A percentile compares a stretch with the other conserved stretches of the same genome.
phyloP scores from a whole-genome alignment of 2,329 filamentous ascomycete species.

The Lasiodiplodia sp. region DNA sequence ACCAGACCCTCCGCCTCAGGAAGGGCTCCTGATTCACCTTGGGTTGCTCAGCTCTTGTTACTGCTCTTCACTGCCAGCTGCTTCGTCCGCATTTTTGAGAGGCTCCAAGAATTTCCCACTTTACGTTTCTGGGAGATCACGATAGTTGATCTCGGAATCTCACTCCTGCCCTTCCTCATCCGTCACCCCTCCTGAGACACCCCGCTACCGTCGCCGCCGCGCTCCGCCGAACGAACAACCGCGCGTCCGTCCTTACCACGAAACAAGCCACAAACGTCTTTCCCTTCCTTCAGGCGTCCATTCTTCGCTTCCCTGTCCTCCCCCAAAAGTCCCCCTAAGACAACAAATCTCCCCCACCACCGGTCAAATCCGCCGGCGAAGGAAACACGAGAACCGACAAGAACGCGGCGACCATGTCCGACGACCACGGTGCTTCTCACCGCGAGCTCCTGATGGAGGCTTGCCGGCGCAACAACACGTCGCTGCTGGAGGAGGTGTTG shows the following conservation, averaged over 20 bases:
- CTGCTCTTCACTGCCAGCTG: neutral
- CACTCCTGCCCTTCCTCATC: conserved; percentile 10
- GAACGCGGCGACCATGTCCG: conserved; percentile 12
- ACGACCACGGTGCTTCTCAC: conserved; percentile 76
- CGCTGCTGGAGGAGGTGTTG: conserved; percentile 80
- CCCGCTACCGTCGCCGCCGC: conserved; percentile 1
- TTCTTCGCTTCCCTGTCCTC: neutral
- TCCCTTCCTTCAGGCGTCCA: conserved; percentile 14
- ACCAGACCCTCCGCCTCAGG: conserved; percentile 10
- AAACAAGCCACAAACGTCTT: conserved; percentile 11
- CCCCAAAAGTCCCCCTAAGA: neutral
- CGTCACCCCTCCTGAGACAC: conserved; percentile 26
- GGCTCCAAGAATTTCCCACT: neutral
- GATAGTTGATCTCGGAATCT: neutral
- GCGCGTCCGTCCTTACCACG: conserved; percentile 7
- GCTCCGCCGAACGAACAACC: conserved; percentile 20
- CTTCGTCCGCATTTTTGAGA: neutral
- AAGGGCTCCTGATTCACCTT: conserved; percentile 25
- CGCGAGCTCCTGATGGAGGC: conserved; percentile 90
- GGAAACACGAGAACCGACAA: neutral
- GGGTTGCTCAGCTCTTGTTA: conserved; percentile 7
- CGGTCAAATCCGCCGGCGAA: too few species aligned
- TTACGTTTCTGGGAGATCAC: neutral
- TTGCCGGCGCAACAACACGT: conserved; percentile 89
- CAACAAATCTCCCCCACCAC: neutral